phyloP scores from a whole-genome alignment of 2,329 filamentous ascomycete species.

The Alternaria sp. region DNA sequence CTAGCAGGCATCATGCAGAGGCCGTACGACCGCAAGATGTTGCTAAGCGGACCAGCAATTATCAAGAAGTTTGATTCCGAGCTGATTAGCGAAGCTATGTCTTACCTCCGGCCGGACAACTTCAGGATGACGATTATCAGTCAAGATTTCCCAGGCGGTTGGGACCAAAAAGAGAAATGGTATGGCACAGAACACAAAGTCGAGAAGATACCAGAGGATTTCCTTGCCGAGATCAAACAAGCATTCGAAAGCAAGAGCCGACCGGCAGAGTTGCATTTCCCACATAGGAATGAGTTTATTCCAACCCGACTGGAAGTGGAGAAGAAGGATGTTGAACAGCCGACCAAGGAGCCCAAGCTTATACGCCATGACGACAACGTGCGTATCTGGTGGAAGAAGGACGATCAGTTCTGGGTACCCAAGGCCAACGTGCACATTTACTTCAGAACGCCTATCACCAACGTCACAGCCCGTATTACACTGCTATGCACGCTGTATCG shows the following conservation, averaged over 20 bases:
- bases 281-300: conserved; percentile 95
- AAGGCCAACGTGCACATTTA: conserved; percentile 88
- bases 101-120: conserved; percentile 83
- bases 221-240: conserved; percentile 74
- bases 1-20: conserved; percentile 92
- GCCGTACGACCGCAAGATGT: conserved; percentile 83
- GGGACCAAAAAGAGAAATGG: conserved; percentile 93
- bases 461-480: conserved; percentile 78
- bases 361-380: conserved; percentile 84
- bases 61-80: conserved; percentile 82
- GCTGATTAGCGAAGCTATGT: conserved; percentile 77
- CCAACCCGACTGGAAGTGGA: conserved; percentile 93
- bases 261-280: conserved; percentile 79
- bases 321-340: conserved; percentile 85
- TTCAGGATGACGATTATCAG: conserved; percentile 86
- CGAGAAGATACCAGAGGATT: conserved; percentile 79
- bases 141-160: conserved; percentile 82
- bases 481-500: conserved; percentile 84
- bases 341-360: conserved; percentile 77
- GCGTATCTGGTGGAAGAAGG: conserved; percentile 97
- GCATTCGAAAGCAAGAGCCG: conserved; percentile 70
- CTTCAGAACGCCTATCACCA: conserved; percentile 80
- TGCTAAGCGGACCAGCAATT: conserved; percentile 81
- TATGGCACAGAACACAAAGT: conserved; percentile 94
- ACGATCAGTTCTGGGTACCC: conserved; percentile 97